Evolutionary conservation across 139 green algal species (phyloP).

Genomic region (Spirogloea muscicola): DNA sequence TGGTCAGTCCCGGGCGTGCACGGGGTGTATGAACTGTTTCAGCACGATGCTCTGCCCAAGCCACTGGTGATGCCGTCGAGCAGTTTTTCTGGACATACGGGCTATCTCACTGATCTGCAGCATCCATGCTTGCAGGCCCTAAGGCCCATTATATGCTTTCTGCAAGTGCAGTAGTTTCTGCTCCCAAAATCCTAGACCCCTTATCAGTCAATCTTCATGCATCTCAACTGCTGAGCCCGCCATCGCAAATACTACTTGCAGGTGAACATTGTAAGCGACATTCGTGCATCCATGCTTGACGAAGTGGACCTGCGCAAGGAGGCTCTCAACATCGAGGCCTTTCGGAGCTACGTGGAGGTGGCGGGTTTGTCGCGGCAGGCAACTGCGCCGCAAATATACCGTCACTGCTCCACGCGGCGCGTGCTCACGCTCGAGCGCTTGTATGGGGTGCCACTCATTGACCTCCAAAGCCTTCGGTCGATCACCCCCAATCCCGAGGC

Average conservation of each 20-base stretch:
- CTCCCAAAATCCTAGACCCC: too few species aligned
- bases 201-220: too few species aligned
- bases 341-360: constrained; percentile 39
- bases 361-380: constrained; percentile 12
- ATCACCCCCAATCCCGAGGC: constrained; percentile 45
- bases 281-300: constrained; percentile 76
- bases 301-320: constrained; percentile 92
- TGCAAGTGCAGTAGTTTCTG: too few species aligned
- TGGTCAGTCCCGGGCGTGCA: constrained; percentile 57
- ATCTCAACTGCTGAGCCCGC: too few species aligned
- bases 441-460: constrained; percentile 80
- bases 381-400: constrained; percentile 46
- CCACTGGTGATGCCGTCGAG: too few species aligned
- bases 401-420: constrained; percentile 26
- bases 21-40: too few species aligned
- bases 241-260: too few species aligned
- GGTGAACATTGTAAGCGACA: constrained; percentile 65
- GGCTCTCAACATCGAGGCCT: constrained; percentile 64
- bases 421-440: constrained; percentile 92
- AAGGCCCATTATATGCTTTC: too few species aligned
- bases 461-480: constrained; percentile 76
- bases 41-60: too few species aligned
- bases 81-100: too few species aligned
- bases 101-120: too few species aligned
- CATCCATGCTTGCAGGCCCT: too few species aligned